Conservation (phyloP, 768 basidiomycete genomes). For the Calocera viscosa region DNA sequence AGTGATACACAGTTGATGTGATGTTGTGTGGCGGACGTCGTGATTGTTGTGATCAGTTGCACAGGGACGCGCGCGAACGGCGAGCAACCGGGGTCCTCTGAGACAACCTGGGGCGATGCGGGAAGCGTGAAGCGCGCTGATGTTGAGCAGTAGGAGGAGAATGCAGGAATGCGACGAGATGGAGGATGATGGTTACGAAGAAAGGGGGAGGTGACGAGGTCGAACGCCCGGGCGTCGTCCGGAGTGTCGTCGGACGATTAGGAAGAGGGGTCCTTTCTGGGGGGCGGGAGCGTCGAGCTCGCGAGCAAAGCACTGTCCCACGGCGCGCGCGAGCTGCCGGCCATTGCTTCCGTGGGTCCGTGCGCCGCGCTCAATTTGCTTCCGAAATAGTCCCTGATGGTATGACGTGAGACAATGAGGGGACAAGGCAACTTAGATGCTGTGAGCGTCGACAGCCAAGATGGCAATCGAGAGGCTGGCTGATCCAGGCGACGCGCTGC, state of each 20-base stretch:
- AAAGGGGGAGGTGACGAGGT: conserved; percentile 7
- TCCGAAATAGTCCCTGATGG: conserved; percentile 1
- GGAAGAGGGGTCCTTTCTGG: conserved; percentile 9
- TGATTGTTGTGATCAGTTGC: background rate
- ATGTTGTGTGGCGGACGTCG: background rate
- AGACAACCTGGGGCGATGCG: background rate
- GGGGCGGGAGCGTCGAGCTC: conserved; percentile 7
- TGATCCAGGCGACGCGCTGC: no score
- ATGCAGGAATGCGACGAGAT: conserved; percentile 7
- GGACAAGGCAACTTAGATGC: background rate
- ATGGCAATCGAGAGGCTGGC: background rate
- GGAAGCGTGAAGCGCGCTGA: background rate
- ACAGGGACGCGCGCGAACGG: background rate
- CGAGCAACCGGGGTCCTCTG: background rate
- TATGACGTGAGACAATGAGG: conserved; percentile 3
- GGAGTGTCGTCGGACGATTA: conserved; percentile 9
- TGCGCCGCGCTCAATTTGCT: background rate
- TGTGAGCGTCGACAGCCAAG: background rate
- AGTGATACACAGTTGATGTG: background rate
- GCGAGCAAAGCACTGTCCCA: conserved; percentile 7
- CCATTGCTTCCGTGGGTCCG: conserved; percentile 7
- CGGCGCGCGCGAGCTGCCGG: conserved; percentile 4
- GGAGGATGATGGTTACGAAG: background rate
- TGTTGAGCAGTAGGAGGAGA: background rate
- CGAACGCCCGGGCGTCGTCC: conserved; percentile 8